A percentile compares a stretch with the other conserved stretches of the same genome.
Conservation (phyloP, 768 basidiomycete genomes). For the Gelatoporia subvermispora region DNA sequence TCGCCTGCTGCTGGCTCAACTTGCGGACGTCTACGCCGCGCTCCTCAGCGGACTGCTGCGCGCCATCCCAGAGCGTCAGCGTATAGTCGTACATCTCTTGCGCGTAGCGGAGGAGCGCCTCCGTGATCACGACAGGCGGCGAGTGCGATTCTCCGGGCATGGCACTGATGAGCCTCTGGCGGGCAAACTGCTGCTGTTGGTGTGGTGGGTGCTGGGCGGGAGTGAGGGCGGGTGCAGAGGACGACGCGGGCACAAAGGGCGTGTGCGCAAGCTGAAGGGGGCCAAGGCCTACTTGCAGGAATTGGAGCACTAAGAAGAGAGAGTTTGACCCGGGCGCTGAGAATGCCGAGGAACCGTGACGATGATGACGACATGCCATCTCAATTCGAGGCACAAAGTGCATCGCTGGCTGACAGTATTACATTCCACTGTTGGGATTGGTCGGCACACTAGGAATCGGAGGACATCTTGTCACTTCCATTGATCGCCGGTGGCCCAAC, state of each 20-base stretch:
- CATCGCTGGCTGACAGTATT: too few species aligned
- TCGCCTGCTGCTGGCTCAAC: not conserved
- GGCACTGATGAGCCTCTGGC: not conserved
- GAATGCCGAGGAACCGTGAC: too few species aligned
- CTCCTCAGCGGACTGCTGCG: not conserved
- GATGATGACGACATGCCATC: too few species aligned
- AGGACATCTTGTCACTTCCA: too few species aligned
- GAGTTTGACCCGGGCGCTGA: too few species aligned
- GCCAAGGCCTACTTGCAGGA: too few species aligned
- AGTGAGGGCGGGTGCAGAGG: not conserved
- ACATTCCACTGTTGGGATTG: too few species aligned
- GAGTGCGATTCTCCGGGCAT: constrained; percentile 5
- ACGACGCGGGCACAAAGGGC: not conserved
- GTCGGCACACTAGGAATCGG: too few species aligned
- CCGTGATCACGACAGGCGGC: constrained; percentile 1
- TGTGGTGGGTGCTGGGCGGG: not conserved
- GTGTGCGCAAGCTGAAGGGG: too few species aligned
- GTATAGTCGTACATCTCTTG: constrained; percentile 18
- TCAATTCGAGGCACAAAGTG: too few species aligned
- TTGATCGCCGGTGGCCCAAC: too few species aligned
- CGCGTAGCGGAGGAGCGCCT: constrained; percentile 15
- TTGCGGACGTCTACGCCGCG: not conserved
- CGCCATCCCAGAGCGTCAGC: constrained; percentile 13
- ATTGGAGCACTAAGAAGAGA: too few species aligned
- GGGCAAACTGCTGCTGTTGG: not conserved